Conservation (phyloP, 225 moss, liverwort and hornwort species). For the Bryum argenteum region DNA sequence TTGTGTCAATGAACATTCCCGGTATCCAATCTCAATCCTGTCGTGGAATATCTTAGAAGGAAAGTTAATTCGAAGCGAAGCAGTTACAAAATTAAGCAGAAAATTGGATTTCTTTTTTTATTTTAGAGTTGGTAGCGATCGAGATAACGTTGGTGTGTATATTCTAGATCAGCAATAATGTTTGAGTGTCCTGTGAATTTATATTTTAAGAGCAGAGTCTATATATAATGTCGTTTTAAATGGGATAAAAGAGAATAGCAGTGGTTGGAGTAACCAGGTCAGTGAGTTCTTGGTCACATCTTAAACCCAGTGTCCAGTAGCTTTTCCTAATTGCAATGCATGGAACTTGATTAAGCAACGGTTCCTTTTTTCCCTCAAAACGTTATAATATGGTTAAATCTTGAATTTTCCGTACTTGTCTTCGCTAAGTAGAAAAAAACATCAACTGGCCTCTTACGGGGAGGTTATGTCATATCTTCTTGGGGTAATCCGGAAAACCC, state of each 20-base stretch:
- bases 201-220: not conserved
- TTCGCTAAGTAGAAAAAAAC: too few relatives aligned
- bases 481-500: not conserved
- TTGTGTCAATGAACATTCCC: not conserved
- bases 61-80: not conserved
- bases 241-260: not conserved
- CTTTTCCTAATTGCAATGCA: too few relatives aligned
- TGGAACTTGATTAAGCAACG: too few relatives aligned
- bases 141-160: too few relatives aligned
- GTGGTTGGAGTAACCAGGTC: not conserved
- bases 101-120: not conserved
- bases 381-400: too few relatives aligned
- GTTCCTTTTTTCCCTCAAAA: too few relatives aligned
- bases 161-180: not conserved
- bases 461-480: too few relatives aligned
- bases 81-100: not conserved
- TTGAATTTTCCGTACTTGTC: too few relatives aligned
- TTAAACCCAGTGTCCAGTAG: too few relatives aligned
- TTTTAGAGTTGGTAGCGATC: too few relatives aligned
- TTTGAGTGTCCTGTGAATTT: not conserved
- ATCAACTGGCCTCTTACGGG: too few relatives aligned
- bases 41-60: not conserved
- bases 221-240: not conserved
- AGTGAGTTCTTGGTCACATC: slow-evolving; percentile 2
- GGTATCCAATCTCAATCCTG: too few relatives aligned